phyloP scores from a whole-genome alignment of 371 early-diverging fungal species.

The Cladochytrium tenue region DNA sequence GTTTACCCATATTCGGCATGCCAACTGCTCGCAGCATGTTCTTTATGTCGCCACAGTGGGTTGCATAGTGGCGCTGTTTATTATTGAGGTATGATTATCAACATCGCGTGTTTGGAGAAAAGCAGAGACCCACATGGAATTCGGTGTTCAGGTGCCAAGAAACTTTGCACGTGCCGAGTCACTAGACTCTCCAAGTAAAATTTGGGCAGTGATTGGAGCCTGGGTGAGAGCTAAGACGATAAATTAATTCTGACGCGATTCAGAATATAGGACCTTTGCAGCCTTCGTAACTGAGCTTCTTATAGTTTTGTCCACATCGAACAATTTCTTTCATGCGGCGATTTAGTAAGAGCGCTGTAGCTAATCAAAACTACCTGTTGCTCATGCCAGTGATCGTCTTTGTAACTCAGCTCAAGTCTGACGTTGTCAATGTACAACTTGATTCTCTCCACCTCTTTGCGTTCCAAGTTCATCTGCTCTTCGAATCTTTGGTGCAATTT shows the following conservation, averaged over 20 bases:
- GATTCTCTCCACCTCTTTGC: slow-evolving; percentile 55
- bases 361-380: slow-evolving; percentile 24
- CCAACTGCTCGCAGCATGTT: slow-evolving; percentile 58
- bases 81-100: neutral
- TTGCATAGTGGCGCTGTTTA: slow-evolving; percentile 57
- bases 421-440: slow-evolving; percentile 44
- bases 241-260: slow-evolving; percentile 66
- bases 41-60: slow-evolving; percentile 64
- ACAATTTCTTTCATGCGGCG: neutral
- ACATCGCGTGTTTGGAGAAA: neutral
- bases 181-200: too few species aligned
- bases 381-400: slow-evolving; percentile 70
- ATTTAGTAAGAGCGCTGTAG: neutral
- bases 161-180: slow-evolving; percentile 58
- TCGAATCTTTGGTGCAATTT: slow-evolving; percentile 11
- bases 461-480: slow-evolving; percentile 28
- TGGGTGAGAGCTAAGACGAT: too few species aligned
- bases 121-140: neutral
- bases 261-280: too few species aligned
- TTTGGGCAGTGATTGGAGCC: too few species aligned
- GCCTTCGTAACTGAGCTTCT: slow-evolving; percentile 19
- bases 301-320: slow-evolving; percentile 23
- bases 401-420: slow-evolving; percentile 57
- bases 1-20: slow-evolving; percentile 76
- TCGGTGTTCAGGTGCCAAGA: slow-evolving; percentile 57